Base-by-base conservation (phyloP, 768 basidiomycete genomes). In the Cyclocybe cylindracea region DNA sequence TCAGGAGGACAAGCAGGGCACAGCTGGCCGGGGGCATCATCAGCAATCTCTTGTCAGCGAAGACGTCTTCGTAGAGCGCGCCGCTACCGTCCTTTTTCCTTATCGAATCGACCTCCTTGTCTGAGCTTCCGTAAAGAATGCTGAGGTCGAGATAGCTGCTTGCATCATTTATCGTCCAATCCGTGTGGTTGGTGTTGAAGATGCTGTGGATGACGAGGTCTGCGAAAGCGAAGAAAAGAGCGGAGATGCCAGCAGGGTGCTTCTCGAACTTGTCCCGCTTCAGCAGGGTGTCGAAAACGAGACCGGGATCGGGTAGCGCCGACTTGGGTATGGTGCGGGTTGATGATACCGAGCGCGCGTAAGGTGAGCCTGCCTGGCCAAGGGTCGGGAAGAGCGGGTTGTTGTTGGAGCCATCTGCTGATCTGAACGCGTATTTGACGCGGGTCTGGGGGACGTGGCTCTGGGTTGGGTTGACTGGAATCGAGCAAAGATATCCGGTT, bases 121-220 rank as follows among this genome's bases (percentile, higher is more conserved):
- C 69, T 29, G 72, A 82, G 64, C 62, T 81, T 0, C 91, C 91
- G 56, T 93, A 93, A 7, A 93, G 64, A 6, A 87, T 77, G 59
- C 84, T 85, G 38, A 93, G 64, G 62, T 93, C 91, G 11, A 93
- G 74, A 67, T 93, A 93, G 59, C 84, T 85, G 63, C 83, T 85
- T 0, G 83, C 69, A 39, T 80, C 68, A 61, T 93, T 93, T 50
- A 81, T 75, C 1, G 72, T 74, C 64, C 69, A 73, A 62, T 85
- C 75, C 3, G 14, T 40, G 33, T 61, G 69, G 53, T 78, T 84
- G 6, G 79, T 78, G 56, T 86, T 71, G 72, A 93, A 93, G 56
- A 86, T 76, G 48, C 72, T 76, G 66, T 92, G 89, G 58, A 88
- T 89, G 52, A 91, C 73, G 50, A 91, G 68, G 59, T 89, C 78